Base-by-base conservation (phyloP, 2,329 filamentous ascomycete genomes). In the Colletotrichum sp. region DNA sequence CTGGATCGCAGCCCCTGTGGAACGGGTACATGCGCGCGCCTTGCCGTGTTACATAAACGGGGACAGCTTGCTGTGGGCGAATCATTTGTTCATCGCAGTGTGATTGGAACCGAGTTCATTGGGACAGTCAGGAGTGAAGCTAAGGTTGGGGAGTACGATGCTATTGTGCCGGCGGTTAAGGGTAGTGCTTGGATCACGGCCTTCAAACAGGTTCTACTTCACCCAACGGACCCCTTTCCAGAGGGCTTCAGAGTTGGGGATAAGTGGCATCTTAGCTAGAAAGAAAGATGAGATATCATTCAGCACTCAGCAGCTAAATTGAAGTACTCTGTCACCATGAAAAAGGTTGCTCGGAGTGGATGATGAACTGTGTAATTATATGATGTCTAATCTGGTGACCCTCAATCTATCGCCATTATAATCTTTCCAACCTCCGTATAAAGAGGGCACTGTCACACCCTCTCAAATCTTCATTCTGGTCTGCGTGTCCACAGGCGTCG, bases 1-100 rank as follows among this genome's bases (percentile, higher is more conserved):
- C 82, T 88, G 26, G 87, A 89, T 76, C 79, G 87, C n/a, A 87
- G 87, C 75, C 87, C 87, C 2, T 88, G 87, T 67, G 87, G 87
- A 12, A 88, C 86, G 2, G 87, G 87, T 3, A 88, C 85, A 0
- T 87, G 82, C 75, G 86, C 87, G 3, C 81, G 87, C 12, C 80
- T 89, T 77, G 87, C 87, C 0, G 82, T 88, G 2, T 70, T 89
- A 21, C 85, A 88, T 78, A 85, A 85, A 2, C 81, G 84, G 10
- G 86, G 86, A 2, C 78, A 84, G 60, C 78, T 89, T 3, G 74
- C 81, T 2, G 82, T 83, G 4, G 84, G 81, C 0, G 83, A 88
- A 67, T 79, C 69, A 0, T 86, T 88, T 71, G 84, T 87, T 77
- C 80, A 80, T 12, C 87, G 87, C 72, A 85, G 63, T 24, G 34